Evolutionary conservation across 441 rosid species (phyloP), one percentile per base, ranked within the genome.

Genomic region (Codiaeum variegatum): DNA sequence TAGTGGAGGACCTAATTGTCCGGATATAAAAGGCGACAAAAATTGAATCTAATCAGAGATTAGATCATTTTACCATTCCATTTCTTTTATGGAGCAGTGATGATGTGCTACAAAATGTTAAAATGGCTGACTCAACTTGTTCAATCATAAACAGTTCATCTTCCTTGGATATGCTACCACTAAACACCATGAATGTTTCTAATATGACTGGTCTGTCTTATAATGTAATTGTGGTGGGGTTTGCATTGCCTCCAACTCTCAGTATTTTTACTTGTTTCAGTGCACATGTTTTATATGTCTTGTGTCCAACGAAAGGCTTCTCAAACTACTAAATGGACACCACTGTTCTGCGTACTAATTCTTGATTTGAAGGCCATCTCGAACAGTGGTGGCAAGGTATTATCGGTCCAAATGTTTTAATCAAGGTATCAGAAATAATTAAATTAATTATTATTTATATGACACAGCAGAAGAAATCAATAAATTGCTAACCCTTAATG

Each of bases 211-310:
- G 62, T 49, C 32, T 3, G 3, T 51, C 60, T 6, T 16, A 23
- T 42, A 24, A 31, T 46, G 10, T 54, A 28, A 21, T 42, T 42
- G 5, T 24, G 72, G 72, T 74, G 67, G 77, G 72, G 77, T 66
- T 67, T 46, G 21, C 21, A 23, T 5, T 24, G 31, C 40, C 34
- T 32, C 61, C 52, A 59, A 60, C 61, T 36, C 24, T 74, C 54
- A 31, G 12, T 13, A 36, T 47, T 40, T 40, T 60, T 31, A 19
- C 32, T 4, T 28, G 15, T 28, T 52, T 23, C 5, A 28, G 32
- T 28, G 69, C 65, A 42, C 65, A 69, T 75, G 78, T 62, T 69
- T 18, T 69, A 6, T 65, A 21, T 69, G 58, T 24, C 13, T 69
- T 54, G 15, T 62, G 74, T 75, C 74, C 62, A 23, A 38, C 10